These are phyloP conservation scores for Pseudopediastrum boryanum DNA, from an alignment of 139 green algal species.

Conservation along the genomic window DNA sequence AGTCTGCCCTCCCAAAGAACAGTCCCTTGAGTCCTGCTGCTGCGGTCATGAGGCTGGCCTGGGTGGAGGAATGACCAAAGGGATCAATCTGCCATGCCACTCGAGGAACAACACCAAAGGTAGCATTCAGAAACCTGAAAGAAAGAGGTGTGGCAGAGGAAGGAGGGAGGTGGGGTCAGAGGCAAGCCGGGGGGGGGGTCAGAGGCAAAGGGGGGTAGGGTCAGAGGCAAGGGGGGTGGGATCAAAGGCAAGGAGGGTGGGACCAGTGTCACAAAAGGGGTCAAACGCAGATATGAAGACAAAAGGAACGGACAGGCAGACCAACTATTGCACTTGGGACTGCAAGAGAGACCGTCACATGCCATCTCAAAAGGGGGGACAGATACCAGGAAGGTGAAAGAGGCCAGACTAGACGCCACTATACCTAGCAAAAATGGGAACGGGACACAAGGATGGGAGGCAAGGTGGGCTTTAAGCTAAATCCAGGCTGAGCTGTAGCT, in stretches of 20 bases:
- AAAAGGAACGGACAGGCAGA: too few relatives aligned
- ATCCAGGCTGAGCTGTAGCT: too few relatives aligned
- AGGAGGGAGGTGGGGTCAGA: background rate
- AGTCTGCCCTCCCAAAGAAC: slow-evolving; percentile 88
- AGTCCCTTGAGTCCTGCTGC: slow-evolving; percentile 78
- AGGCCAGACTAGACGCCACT: too few relatives aligned
- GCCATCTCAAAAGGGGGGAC: too few relatives aligned
- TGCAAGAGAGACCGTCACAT: too few relatives aligned
- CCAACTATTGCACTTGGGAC: too few relatives aligned
- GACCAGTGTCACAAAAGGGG: too few relatives aligned
- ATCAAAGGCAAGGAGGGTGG: background rate
- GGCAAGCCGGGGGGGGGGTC: background rate
- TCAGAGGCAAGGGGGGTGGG: background rate
- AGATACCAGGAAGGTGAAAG: too few relatives aligned
- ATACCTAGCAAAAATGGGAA: too few relatives aligned
- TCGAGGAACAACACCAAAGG: slow-evolving; percentile 61
- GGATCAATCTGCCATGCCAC: slow-evolving; percentile 93
- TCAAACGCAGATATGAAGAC: too few relatives aligned
- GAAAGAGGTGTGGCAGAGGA: background rate
- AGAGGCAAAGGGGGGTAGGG: background rate
- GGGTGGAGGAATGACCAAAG: slow-evolving; percentile 89
- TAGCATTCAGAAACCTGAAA: slow-evolving; percentile 68
- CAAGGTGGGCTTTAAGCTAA: too few relatives aligned
- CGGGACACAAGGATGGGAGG: too few relatives aligned
- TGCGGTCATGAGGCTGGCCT: slow-evolving; percentile 77